Evolutionary conservation across 768 basidiomycete species (phyloP).

Genomic region (Leccinum boreale): DNA sequence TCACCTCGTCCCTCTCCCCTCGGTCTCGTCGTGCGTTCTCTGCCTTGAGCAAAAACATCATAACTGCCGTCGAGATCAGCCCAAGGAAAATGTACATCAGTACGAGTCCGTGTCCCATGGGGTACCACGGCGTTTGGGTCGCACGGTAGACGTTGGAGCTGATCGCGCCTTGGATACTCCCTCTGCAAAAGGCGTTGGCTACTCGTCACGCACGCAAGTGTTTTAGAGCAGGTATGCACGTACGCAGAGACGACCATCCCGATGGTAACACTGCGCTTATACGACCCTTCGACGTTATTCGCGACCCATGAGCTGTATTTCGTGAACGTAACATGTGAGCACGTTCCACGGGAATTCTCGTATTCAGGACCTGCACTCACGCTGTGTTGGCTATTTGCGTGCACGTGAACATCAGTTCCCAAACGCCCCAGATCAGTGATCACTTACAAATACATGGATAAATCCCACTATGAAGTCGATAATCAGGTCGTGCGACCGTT

Average conservation of each 20-base stretch:
- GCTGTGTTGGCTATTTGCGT: conserved; percentile 52
- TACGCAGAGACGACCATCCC: conserved; percentile 68
- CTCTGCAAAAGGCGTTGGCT: conserved; percentile 35
- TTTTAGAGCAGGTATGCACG: conserved; percentile 16
- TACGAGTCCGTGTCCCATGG: conserved; percentile 57
- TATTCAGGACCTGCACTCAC: conserved; percentile 31
- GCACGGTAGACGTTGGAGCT: conserved; percentile 76
- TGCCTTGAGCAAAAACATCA: conserved; percentile 43
- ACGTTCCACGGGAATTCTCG: neutral
- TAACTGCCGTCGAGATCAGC: conserved; percentile 42
- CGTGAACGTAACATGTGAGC: conserved; percentile 1
- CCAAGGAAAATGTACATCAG: conserved; percentile 71
- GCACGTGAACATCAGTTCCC: neutral
- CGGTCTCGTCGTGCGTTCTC: conserved; percentile 68
- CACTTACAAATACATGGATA: conserved; percentile 68
- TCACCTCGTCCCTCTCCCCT: conserved; percentile 68
- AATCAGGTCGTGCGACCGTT: neutral
- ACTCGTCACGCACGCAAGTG: neutral
- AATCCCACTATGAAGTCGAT: conserved; percentile 50
- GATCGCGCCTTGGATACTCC: conserved; percentile 77
- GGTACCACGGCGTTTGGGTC: conserved; percentile 65
- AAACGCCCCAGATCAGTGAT: neutral
- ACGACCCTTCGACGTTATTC: conserved; percentile 72
- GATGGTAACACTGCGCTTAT: conserved; percentile 70
- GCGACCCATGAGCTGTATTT: conserved; percentile 48